Conservation (phyloP, 805 yeast species). For the Isabelozyma pseudorhagii region DNA sequence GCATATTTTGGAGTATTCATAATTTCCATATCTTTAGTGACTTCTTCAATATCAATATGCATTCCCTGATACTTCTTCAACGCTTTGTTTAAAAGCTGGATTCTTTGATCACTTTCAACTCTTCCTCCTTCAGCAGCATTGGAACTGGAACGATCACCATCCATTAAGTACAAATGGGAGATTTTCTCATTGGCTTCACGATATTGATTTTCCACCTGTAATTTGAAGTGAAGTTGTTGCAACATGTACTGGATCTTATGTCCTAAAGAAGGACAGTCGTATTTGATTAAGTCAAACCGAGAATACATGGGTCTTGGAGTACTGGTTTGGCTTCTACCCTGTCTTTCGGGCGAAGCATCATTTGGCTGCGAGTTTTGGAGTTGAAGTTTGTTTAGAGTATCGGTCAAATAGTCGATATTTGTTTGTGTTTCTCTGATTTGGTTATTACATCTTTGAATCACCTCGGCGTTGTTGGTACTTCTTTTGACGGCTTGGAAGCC, state of each 20-base stretch:
- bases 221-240: conserved; percentile 89
- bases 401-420: conserved; percentile 84
- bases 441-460: conserved; percentile 86
- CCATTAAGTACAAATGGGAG: conserved; percentile 78
- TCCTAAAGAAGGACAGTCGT: conserved; percentile 92
- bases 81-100: conserved; percentile 78
- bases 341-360: not conserved
- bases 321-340: conserved; percentile 2
- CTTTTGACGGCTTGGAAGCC: conserved; percentile 83
- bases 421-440: conserved; percentile 88
- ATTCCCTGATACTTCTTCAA: conserved; percentile 86
- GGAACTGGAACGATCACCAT: conserved; percentile 83
- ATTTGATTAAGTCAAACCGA: conserved; percentile 77
- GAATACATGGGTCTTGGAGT: conserved; percentile 48
- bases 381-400: conserved; percentile 63
- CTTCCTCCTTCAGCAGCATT: conserved; percentile 89
- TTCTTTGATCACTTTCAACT: conserved; percentile 78
- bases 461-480: conserved; percentile 74
- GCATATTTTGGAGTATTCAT: conserved; percentile 70
- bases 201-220: conserved; percentile 92
- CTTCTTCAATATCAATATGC: conserved; percentile 70
- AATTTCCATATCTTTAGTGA: conserved; percentile 61
- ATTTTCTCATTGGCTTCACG: conserved; percentile 89
- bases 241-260: conserved; percentile 94
- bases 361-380: conserved; percentile 18